Evolutionary conservation across 2,329 filamentous ascomycete species (phyloP), one percentile per base, ranked within the genome.

Genomic region (Cercospora zeina): DNA sequence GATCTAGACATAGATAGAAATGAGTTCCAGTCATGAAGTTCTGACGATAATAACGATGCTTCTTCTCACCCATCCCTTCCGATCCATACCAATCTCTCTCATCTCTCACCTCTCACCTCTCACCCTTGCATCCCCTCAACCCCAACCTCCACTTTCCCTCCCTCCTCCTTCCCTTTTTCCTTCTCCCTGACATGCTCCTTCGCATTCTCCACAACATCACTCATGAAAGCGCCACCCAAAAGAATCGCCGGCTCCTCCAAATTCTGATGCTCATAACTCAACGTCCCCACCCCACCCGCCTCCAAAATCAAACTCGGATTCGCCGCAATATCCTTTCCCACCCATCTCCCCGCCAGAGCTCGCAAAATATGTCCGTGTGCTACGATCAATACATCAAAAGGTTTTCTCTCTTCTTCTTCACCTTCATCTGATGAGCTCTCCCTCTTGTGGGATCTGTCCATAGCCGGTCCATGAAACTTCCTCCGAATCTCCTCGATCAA

Each of bases 281-380:
- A 64, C 36, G 79, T 82, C 7, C 80, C 80, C 42, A 83, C 80
- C 50, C 80, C 80, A 2, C 80, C 80, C 4, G 80, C 80, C 75
- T 97, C 93, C n/a, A 97, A 79, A 64, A 96, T 81, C 73, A 97
- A 86, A 5, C 87, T 85, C 39, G 91, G 89, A 7, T 89, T 91
- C 54, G 91, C 87, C 59, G 85, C 83, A 62, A 97, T 79, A 11
- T 85, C 81, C 78, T 89, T 89, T 0, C 86, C 85, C 0, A 87
- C 83, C 93, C 93, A 97, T 33, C 92, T 83, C 81, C 93, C 90
- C 6, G 93, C 92, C 74, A 97, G 91, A 0, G 91, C 90, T 14
- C 93, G 83, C 58, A 97, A 79, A 61, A 96, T 93, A 77, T 96
- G 93, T 0, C 93, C 93, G 73, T 97, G 93, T 21, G 91, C 93